These are phyloP conservation scores for Candida sakaeoensis DNA, from an alignment of 805 yeast species.

Conservation along the genomic window DNA sequence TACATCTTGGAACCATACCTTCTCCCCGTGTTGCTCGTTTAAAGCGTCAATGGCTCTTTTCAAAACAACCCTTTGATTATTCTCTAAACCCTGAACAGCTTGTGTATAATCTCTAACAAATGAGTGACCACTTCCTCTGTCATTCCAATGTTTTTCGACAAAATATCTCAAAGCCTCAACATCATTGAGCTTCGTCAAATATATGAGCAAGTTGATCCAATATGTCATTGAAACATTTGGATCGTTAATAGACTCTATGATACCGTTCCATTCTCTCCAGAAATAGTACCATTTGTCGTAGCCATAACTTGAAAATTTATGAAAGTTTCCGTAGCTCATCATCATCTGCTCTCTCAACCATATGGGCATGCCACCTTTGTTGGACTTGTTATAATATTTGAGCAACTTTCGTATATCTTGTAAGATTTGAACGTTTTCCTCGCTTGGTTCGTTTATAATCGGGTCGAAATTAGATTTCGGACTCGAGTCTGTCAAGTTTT, in stretches of 20 bases:
- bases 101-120: conserved; percentile 20
- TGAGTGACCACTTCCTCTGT: conserved; percentile 19
- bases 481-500: conserved; percentile 1
- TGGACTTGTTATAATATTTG: conserved; percentile 17
- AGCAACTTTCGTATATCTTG: conserved; percentile 28
- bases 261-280: conserved; percentile 37
- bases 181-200: conserved; percentile 26
- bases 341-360: conserved; percentile 32
- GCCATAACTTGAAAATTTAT: not conserved
- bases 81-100: conserved; percentile 15
- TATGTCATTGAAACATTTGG: conserved; percentile 7
- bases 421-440: conserved; percentile 25
- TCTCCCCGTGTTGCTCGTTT: not conserved
- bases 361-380: conserved; percentile 8
- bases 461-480: not conserved
- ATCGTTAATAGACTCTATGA: conserved; percentile 12
- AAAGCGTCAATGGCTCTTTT: conserved; percentile 14
- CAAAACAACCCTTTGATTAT: conserved; percentile 21
- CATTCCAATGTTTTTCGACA: conserved; percentile 28
- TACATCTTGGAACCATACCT: conserved; percentile 7
- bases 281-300: conserved; percentile 34
- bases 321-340: conserved; percentile 31
- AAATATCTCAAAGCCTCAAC: conserved; percentile 24
- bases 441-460: not conserved
- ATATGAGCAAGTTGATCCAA: conserved; percentile 35